phyloP scores from a whole-genome alignment of 306 rosid species.

The Luffa acutangula region DNA sequence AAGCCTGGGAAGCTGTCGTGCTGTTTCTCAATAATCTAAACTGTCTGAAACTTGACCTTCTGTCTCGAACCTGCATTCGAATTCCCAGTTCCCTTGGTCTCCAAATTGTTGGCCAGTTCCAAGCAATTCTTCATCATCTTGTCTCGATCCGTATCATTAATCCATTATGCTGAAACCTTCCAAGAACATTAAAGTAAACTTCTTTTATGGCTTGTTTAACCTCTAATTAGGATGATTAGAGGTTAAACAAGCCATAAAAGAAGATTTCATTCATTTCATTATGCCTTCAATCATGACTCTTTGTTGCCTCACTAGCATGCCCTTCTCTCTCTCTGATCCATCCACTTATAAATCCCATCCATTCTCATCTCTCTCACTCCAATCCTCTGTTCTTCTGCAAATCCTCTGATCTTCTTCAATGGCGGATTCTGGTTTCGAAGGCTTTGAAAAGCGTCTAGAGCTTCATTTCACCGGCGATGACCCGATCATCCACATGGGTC shows the following conservation, averaged over 20 bases:
- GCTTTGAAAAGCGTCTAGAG: conserved; percentile 14
- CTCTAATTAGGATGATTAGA: not conserved
- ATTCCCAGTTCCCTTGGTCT: not conserved
- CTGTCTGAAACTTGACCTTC: not conserved
- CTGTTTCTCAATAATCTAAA: not conserved
- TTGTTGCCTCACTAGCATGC: conserved; percentile 98
- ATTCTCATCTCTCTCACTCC: not conserved
- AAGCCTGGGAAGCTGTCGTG: not conserved
- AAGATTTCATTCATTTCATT: conserved; percentile 72
- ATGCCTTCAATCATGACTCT: conserved; percentile 86
- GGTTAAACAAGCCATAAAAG: no score
- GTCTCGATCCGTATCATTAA: conserved; percentile 1
- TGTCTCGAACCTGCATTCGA: not conserved
- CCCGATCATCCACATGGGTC: conserved; percentile 31
- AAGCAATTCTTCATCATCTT: not conserved
- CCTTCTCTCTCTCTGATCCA: conserved; percentile 4
- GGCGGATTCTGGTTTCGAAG: conserved; percentile 16
- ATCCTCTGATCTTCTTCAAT: not conserved
- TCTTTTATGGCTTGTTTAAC: not conserved
- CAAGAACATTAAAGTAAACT: not conserved
- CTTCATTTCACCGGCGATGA: conserved; percentile 10
- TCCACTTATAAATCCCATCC: conserved; percentile 36
- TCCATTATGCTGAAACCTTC: not conserved
- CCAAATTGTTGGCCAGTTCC: not conserved
- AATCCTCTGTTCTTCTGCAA: not conserved